Evolutionary conservation across 164 flowering plant genomes (phyloP), one percentile per base, ranked within the genome.

Genomic region (Macadamia tetraphylla): DNA sequence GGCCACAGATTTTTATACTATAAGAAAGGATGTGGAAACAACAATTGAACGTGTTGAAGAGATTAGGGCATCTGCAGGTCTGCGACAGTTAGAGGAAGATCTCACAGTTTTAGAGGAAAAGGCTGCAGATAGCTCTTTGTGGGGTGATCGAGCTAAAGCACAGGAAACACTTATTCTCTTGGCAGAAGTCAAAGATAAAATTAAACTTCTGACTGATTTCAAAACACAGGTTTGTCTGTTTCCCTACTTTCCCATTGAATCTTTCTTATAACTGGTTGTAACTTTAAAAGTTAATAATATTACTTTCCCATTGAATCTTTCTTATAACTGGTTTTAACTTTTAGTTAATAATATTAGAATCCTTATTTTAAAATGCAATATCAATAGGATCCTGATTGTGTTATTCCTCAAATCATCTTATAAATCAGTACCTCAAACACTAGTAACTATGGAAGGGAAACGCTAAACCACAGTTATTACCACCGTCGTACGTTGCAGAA

Each of bases 101-200:
- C 78, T 86, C 51, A 76, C 75, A 23, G 75, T 64, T 59, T 76
- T 92, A 77, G 98, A 94, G 81, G 74, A 62, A 40, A 82, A 83
- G 72, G 84, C 98, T n/a, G 83, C 91, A 44, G 90, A 86, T 74
- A 82, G 77, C 78, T 82, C 90, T 66, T 81, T 94, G 32, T 94
- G 99, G 99, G 99, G 92, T 78, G 94, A 92, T 59, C 94, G 81
- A 69, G 77, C 82, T 67, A 82, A 80, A 73, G 98, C 99, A 65
- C 99, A 94, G 76, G 80, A 88, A 78, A 89, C 75, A 61, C 97
- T 92, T 75, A 75, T 70, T 68, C 80, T 89, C n/a, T 70, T 94
- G 71, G 89, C 94, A 59, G 96, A 89, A 71, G 81, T 86, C 74
- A 94, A 92, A 81, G 99, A 90, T 58, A 90, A 80, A 81, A 69